A percentile compares a stretch with the other conserved stretches of the same genome.
Conservation (phyloP, 352 stramenopile species). For the Phytophthora chlamydospora region DNA sequence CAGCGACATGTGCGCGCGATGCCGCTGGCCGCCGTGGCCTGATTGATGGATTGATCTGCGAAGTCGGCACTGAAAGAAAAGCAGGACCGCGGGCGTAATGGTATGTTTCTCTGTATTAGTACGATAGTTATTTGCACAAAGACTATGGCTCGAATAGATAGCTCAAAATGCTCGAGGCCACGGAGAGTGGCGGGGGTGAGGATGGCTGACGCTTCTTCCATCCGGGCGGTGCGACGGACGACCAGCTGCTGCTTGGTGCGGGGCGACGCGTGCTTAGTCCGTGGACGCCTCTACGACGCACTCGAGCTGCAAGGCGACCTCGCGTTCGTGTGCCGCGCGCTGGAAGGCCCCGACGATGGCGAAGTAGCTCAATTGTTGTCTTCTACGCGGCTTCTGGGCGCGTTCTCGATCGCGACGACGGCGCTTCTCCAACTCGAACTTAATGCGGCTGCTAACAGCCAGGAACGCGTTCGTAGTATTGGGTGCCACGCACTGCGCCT, state of each 20-base stretch:
- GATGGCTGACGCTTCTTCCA: not conserved
- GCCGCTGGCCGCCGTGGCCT: not conserved
- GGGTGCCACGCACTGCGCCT: constrained; percentile 33
- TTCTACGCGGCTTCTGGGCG: constrained; percentile 51
- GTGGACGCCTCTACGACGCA: constrained; percentile 42
- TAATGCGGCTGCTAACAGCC: constrained; percentile 73
- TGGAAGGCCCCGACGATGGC: constrained; percentile 84
- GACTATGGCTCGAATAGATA: constrained; percentile 49
- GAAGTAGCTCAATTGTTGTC: constrained; percentile 81
- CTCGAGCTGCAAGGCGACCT: constrained; percentile 49
- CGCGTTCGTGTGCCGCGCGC: constrained; percentile 70
- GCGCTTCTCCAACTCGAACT: constrained; percentile 75
- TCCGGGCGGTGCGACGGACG: constrained; percentile 4
- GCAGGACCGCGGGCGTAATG: constrained; percentile 1
- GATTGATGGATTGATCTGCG: constrained; percentile 12
- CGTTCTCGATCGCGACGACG: constrained; percentile 56
- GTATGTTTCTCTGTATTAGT: constrained; percentile 45
- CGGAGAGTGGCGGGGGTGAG: not conserved
- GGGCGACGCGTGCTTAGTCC: constrained; percentile 23
- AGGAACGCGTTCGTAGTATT: constrained; percentile 63
- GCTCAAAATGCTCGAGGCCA: constrained; percentile 39
- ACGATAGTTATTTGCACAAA: constrained; percentile 53
- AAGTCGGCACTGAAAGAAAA: not conserved
- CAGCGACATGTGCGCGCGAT: constrained; percentile 20
- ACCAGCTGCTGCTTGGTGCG: constrained; percentile 27